These are phyloP conservation scores for Neonectria neomacrospora DNA, from an alignment of 2,329 filamentous ascomycete species.

Conservation along the genomic window DNA sequence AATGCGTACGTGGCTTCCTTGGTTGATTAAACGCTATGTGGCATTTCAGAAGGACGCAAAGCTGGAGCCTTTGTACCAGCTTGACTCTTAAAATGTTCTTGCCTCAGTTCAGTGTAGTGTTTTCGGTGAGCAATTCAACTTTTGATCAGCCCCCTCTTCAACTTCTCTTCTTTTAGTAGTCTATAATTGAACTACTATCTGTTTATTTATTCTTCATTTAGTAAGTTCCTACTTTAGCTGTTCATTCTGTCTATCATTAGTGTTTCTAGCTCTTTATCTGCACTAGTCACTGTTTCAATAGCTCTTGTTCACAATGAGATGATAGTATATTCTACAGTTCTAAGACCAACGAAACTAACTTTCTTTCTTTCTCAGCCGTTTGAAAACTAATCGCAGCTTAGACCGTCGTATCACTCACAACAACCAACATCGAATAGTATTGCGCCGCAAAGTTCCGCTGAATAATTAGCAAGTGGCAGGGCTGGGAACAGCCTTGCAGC, in stretches of 20 bases:
- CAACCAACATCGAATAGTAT: background rate
- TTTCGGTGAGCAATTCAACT: background rate
- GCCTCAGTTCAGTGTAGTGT: background rate
- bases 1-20: slow-evolving; percentile 48
- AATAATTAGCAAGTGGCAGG: slow-evolving; percentile 13
- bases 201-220: no score
- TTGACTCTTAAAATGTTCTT: slow-evolving; percentile 1
- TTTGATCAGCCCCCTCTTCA: no score
- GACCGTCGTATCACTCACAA: background rate
- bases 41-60: slow-evolving; percentile 41
- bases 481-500: slow-evolving; percentile 13
- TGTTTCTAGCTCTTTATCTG: no score
- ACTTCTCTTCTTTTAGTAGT: no score
- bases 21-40: slow-evolving; percentile 47
- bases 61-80: slow-evolving; percentile 48
- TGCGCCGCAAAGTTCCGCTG: background rate
- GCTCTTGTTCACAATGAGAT: no score
- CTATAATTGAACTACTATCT: no score
- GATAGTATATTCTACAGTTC: no score
- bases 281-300: no score
- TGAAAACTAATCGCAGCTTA: background rate
- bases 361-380: no score
- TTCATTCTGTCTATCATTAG: no score
- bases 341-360: background rate
- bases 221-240: no score